phyloP scores from a whole-genome alignment of 768 basidiomycete genomes.

The Podaxis sp. region DNA sequence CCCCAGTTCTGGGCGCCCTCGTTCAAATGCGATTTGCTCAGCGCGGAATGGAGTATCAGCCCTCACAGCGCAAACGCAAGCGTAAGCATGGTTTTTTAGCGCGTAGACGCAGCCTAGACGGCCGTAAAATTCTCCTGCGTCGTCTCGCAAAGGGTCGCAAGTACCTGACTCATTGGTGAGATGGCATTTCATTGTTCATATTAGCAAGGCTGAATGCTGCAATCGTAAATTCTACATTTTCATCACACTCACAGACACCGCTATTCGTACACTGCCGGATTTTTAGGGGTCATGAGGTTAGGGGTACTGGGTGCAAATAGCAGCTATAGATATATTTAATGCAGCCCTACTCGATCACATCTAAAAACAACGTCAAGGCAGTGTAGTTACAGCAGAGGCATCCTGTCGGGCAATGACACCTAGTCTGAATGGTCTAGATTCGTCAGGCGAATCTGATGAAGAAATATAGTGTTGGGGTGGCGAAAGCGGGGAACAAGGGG shows the following conservation, averaged over 20 bases:
- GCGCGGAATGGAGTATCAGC: conserved; percentile 91
- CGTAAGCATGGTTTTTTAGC: conserved; percentile 89
- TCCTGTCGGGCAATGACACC: not conserved
- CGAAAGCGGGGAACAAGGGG: conserved; percentile 58
- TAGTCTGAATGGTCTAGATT: not conserved
- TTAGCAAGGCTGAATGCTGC: not conserved
- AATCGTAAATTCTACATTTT: not conserved
- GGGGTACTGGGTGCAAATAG: not conserved
- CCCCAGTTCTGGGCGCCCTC: conserved; percentile 35
- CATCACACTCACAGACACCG: no score
- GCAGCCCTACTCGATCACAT: not conserved
- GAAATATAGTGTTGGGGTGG: conserved; percentile 44
- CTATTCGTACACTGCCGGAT: no score
- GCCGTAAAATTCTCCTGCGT: conserved; percentile 67
- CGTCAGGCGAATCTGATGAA: not conserved
- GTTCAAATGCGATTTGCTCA: conserved; percentile 60
- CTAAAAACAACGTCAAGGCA: not conserved
- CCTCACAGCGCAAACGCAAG: conserved; percentile 92
- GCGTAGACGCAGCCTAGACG: conserved; percentile 61
- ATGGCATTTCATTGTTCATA: not conserved
- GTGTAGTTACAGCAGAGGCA: not conserved
- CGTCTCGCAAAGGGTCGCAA: conserved; percentile 74
- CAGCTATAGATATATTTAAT: not conserved
- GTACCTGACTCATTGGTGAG: conserved; percentile 68
- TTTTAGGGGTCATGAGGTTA: not conserved